phyloP scores from a whole-genome alignment of 163 green algal species.

The Prototheca wickerhamii region DNA sequence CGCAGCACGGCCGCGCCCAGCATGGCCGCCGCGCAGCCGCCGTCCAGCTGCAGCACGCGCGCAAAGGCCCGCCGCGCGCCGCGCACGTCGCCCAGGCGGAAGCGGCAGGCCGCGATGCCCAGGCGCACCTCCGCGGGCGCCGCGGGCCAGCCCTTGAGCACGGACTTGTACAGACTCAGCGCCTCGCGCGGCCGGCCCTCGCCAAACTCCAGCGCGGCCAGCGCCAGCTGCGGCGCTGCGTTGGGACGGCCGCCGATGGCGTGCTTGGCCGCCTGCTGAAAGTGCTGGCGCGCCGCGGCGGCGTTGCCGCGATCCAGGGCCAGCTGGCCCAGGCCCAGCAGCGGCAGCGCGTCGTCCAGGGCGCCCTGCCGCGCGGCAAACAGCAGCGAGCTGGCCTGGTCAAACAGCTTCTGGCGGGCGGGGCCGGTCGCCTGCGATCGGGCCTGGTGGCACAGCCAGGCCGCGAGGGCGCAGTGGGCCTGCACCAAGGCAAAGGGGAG shows the following conservation, averaged over 20 bases:
- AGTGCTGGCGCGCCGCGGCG: conserved; percentile 33
- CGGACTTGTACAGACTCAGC: conserved; percentile 49
- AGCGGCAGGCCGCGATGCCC: conserved; percentile 71
- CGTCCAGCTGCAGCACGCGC: conserved; percentile 66
- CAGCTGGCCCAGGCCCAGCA: conserved; percentile 53
- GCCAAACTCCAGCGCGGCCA: conserved; percentile 49
- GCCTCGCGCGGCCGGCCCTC: conserved; percentile 48
- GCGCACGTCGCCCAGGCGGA: conserved; percentile 52
- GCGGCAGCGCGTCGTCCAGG: conserved; percentile 61
- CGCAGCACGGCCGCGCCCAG: conserved; percentile 59
- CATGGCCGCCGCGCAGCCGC: conserved; percentile 55
- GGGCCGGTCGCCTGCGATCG: conserved; percentile 6
- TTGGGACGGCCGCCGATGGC: conserved; percentile 48
- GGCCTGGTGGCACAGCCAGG: conserved; percentile 17
- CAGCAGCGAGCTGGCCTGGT: conserved; percentile 30
- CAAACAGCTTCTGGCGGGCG: not conserved
- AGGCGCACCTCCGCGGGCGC: conserved; percentile 71
- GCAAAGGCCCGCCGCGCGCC: conserved; percentile 56
- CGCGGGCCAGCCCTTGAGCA: conserved; percentile 50
- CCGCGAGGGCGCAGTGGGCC: conserved; percentile 21
- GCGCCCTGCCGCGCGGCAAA: conserved; percentile 32
- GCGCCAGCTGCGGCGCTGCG: conserved; percentile 46
- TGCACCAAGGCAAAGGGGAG: conserved; percentile 6
- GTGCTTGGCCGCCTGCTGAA: conserved; percentile 31
- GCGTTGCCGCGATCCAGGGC: conserved; percentile 46